Conservation (phyloP, 306 rosid species). For the Trifolium pratense region DNA sequence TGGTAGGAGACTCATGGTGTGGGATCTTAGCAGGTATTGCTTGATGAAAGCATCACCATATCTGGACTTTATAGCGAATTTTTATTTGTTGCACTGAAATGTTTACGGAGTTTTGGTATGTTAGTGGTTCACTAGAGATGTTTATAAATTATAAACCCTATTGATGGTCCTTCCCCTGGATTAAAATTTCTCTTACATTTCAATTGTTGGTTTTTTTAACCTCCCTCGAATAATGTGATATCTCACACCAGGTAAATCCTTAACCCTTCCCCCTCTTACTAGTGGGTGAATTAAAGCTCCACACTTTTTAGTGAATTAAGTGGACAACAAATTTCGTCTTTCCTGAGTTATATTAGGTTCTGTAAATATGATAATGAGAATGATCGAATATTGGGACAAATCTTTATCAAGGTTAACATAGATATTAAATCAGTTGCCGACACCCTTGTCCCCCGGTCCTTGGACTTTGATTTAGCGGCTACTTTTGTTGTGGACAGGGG, state of each 20-base stretch:
- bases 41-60: constrained; percentile 23
- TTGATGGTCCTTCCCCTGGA: not conserved
- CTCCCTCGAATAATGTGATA: no score
- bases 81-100: constrained; percentile 19
- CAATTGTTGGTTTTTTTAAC: not conserved
- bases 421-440: not conserved
- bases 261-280: no score
- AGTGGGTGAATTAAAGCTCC: not conserved
- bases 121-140: constrained; percentile 8
- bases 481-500: not conserved
- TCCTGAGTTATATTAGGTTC: constrained; percentile 8
- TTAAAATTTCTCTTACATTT: constrained; percentile 10
- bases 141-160: constrained; percentile 14
- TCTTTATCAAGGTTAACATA: constrained; percentile 10
- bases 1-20: constrained; percentile 98
- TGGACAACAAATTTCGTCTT: constrained; percentile 8
- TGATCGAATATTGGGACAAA: constrained; percentile 5
- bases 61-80: constrained; percentile 6
- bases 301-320: not conserved
- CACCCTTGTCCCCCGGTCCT: not conserved
- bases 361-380: constrained; percentile 3
- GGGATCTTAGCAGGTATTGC: constrained; percentile 99
- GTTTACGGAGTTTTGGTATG: constrained; percentile 12
- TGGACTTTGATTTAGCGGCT: not conserved
- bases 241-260: no score